Evolutionary conservation across 768 basidiomycete species (phyloP).

Genomic region (Rhizopogon roseolus): DNA sequence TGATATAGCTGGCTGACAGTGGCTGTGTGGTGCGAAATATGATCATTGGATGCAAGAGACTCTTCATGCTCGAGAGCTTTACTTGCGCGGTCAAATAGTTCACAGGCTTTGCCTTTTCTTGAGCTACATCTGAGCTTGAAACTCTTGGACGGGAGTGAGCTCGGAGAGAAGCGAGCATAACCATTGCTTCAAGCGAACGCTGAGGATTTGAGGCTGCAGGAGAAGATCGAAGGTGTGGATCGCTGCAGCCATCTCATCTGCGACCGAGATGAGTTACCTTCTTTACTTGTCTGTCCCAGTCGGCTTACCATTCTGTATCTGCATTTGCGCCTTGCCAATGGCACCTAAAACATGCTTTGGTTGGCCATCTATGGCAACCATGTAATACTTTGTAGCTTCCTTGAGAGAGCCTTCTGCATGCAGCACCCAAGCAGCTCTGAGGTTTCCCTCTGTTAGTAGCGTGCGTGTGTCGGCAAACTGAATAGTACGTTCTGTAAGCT

Average conservation of each 20-base stretch:
- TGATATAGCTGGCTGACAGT: constrained; percentile 52
- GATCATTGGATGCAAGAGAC: constrained; percentile 33
- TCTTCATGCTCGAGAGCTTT: constrained; percentile 66
- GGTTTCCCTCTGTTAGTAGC: constrained; percentile 80
- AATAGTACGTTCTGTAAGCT: constrained; percentile 90
- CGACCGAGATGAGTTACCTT: constrained; percentile 7
- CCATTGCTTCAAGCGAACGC: no score
- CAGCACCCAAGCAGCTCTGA: constrained; percentile 76
- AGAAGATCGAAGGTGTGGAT: no score
- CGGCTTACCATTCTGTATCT: constrained; percentile 71
- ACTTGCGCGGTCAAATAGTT: no score
- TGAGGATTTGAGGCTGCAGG: no score
- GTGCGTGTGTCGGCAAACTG: constrained; percentile 90
- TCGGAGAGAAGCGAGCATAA: no score
- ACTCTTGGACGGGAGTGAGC: no score
- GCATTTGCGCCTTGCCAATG: constrained; percentile 83
- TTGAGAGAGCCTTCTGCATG: constrained; percentile 64
- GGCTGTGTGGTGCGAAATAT: constrained; percentile 24
- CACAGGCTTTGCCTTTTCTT: no score
- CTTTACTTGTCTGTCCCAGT: background rate
- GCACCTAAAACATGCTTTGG: no score
- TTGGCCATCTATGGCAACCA: no score
- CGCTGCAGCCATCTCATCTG: no score
- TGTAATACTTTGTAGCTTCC: constrained; percentile 75
- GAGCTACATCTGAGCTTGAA: no score